Conservation (phyloP, 2,329 filamentous ascomycete genomes). For the Colletotrichum tropicicola region DNA sequence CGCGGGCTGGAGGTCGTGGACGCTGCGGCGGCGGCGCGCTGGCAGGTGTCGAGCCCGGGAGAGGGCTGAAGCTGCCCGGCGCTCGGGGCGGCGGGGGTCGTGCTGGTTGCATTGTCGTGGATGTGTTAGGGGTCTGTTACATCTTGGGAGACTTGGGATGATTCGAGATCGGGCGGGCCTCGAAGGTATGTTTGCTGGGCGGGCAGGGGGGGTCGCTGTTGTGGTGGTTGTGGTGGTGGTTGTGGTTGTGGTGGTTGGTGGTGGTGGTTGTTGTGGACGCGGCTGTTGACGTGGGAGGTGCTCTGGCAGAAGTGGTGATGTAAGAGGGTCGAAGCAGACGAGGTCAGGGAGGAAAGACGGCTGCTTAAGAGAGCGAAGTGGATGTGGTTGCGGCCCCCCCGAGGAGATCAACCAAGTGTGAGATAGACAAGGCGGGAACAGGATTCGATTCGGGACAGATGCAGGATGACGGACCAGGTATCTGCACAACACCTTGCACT, state of each 20-base stretch:
- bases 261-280: neutral
- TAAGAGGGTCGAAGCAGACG: slow-evolving; percentile 9
- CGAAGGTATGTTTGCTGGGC: slow-evolving; percentile 8
- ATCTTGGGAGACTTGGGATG: slow-evolving; percentile 46
- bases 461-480: neutral
- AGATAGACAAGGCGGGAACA: slow-evolving; percentile 10
- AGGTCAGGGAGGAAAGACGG: slow-evolving; percentile 16
- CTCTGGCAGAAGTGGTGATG: slow-evolving; percentile 4
- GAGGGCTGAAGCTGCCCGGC: slow-evolving; percentile 65
- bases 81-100: slow-evolving; percentile 56
- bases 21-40: slow-evolving; percentile 38
- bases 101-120: slow-evolving; percentile 56
- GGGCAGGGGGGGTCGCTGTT: neutral
- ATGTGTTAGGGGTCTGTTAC: slow-evolving; percentile 46
- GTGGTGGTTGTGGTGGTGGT: neutral
- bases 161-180: slow-evolving; percentile 23
- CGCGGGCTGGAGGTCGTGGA: slow-evolving; percentile 46
- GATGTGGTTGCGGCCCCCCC: slow-evolving; percentile 12
- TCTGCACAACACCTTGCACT: slow-evolving; percentile 1
- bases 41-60: slow-evolving; percentile 45
- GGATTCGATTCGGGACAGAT: neutral
- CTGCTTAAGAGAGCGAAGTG: slow-evolving; percentile 14
- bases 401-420: neutral
- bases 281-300: neutral
- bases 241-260: neutral